Base-by-base conservation (phyloP, 192 early-diverging fungal species). In the Entomortierella lignicola region DNA sequence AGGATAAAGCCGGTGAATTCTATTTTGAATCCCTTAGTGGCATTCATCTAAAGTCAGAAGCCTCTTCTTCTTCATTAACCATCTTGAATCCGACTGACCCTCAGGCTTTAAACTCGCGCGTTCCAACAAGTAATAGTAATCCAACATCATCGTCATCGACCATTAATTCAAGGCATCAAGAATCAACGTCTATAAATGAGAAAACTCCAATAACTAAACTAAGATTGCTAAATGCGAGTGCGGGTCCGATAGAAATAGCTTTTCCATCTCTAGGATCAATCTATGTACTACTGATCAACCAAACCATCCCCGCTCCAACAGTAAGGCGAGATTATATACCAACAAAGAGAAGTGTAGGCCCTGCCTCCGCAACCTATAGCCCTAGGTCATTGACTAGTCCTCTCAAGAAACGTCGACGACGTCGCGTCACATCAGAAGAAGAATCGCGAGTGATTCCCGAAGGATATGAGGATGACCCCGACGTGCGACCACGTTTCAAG, bases 21-120 rank as follows among this genome's bases (percentile, higher is more conserved):
- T 56, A 60, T 4, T 72, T 72, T 54, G 63, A 63, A 8, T 65
- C 71, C 5, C 37, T 72, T 11, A 72, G 71, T 27, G 71, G 71
- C 32, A 59, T 72, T 41, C 61, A 56, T n/a, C 44, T 72, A 27
- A 57, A 44, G 17, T 63, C 71, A 31, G 10, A n/a, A n/a, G 21
- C 53, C 20, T 23, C 71, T 13, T 29, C 44, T 0, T 72, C 71
- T 8, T 60, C 71, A 21, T 60, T 72, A 15, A 39, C 54, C 30
- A 50, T 72, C 32, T 42, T 72, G 18, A 63, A 63, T n/a, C 12
- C 48, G 31, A 31, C 56, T 0, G 27, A n/a, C n/a, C n/a, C n/a
- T n/a, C n/a, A n/a, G n/a, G n/a, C n/a, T n/a, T n/a, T n/a, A n/a
- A n/a, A n/a, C n/a, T n/a, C n/a, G n/a, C n/a, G n/a, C n/a, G n/a